A percentile compares a stretch with the other conserved stretches of the same genome.
Conservation (phyloP, 306 rosid genomes). For the Boehmeria nivea region DNA sequence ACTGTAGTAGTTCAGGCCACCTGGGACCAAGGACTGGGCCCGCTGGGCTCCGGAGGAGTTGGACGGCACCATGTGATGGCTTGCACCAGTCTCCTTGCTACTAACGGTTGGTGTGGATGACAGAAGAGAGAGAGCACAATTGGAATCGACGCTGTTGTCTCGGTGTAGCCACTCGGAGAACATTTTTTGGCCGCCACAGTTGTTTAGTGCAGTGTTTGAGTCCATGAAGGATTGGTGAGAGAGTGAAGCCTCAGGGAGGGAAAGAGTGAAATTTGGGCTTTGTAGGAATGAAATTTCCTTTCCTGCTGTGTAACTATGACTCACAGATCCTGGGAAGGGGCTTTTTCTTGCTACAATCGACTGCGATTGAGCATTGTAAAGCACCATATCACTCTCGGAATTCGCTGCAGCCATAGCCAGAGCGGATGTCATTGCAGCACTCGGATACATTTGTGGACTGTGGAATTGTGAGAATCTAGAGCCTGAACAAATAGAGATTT, state of each 20-base stretch:
- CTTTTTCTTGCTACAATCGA: constrained; percentile 16
- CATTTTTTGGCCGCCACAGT: constrained; percentile 22
- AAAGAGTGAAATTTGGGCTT: constrained; percentile 14
- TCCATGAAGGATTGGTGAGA: constrained; percentile 22
- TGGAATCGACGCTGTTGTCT: constrained; percentile 15
- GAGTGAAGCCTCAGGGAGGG: constrained; percentile 11
- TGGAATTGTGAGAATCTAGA: constrained; percentile 28
- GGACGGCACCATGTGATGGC: constrained; percentile 30
- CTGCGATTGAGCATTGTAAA: constrained; percentile 13
- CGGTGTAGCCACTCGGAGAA: constrained; percentile 17
- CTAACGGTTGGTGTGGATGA: constrained; percentile 37
- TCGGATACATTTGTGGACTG: constrained; percentile 21
- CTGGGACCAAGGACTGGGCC: too few relatives aligned
- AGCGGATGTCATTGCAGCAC: constrained; percentile 24
- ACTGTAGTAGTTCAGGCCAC: background rate
- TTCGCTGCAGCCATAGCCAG: constrained; percentile 21
- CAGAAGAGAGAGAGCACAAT: constrained; percentile 71
- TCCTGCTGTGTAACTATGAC: constrained; percentile 17
- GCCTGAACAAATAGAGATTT: constrained; percentile 16
- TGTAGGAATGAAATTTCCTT: constrained; percentile 23
- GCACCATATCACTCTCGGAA: constrained; percentile 13
- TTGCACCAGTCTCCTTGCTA: constrained; percentile 28
- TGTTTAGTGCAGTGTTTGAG: constrained; percentile 15
- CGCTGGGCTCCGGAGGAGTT: constrained; percentile 15
- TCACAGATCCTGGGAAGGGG: constrained; percentile 15